Base-by-base conservation (phyloP, 2,329 filamentous ascomycete species). In the Chaetomium sp. region DNA sequence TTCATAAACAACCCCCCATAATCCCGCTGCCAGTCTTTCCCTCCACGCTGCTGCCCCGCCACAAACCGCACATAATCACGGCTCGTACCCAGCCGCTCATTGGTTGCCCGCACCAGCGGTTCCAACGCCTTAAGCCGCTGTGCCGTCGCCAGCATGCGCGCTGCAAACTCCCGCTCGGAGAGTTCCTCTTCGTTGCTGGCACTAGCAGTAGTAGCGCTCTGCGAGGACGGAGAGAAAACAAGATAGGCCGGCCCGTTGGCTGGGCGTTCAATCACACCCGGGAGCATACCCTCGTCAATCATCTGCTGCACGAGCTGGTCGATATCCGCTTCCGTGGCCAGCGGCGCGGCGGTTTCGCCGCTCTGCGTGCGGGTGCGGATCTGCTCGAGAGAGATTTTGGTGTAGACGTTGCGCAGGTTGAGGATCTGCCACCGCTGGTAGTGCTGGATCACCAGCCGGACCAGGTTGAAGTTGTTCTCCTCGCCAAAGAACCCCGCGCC, bases 401-500 rank as follows among this genome's bases (percentile, higher is more conserved):
- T 74, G 67, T 92, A 96, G 3, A 89, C 84, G 52, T 81, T 79
- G 45, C 85, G 84, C 33, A 97, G 76, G 57, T 84, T 84, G 37
- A 86, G 76, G 55, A 97, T 82, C 57, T 88, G 85, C 74, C 87
- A 90, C 64, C 85, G 84, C 62, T 88, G 84, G 67, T 91, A 89
- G 8, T 87, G 84, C 19, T 79, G 74, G 41, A 87, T 69, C 9
- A 92, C 85, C 67, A 89, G 83, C 4, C 76, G 72, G 10, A 95
- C 76, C 11, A 97, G 79, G 3, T 85, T 81, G 4, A 74, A 70
- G 65, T 95, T 97, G 47, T 82, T 81, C 64, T 97, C 91, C 62
- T 81, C 77, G 40, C 72, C 69, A 86, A 88, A 95, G 19, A 82
- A 70, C 12, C 74, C 68, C 1, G 59, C 55, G 38, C 84, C 83